Evolutionary conservation across 768 basidiomycete genomes (phyloP).

Genomic region (Symmetrospora coprosmae): DNA sequence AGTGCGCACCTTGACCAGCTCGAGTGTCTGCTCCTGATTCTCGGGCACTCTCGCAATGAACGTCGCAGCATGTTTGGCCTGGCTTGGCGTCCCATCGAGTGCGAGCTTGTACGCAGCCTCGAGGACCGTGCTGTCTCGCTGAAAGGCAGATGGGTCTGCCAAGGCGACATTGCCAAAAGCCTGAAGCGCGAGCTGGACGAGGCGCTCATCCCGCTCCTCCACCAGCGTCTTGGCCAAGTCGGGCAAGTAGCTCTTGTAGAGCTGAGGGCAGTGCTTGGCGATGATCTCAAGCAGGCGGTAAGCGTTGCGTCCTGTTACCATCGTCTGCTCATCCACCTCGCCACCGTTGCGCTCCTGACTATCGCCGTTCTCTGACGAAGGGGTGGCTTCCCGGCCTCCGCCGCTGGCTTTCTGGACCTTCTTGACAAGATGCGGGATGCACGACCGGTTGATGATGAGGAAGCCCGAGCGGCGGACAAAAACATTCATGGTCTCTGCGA

Average conservation of each 20-base stretch:
- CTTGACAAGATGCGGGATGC: conserved; percentile 64
- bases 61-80: conserved; percentile 32
- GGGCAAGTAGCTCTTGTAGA: conserved; percentile 59
- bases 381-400: too few species aligned
- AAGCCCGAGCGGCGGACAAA: conserved; percentile 58
- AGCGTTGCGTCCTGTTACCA: conserved; percentile 45
- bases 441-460: conserved; percentile 68
- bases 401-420: conserved; percentile 44
- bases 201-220: conserved; percentile 45
- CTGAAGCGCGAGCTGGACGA: conserved; percentile 58
- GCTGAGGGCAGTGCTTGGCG: conserved; percentile 58
- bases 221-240: conserved; percentile 62
- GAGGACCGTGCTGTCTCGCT: conserved; percentile 10
- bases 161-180: conserved; percentile 42
- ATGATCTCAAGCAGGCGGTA: conserved; percentile 45
- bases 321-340: conserved; percentile 28
- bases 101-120: conserved; percentile 10
- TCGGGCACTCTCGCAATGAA: conserved; percentile 25
- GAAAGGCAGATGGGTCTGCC: background rate
- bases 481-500: conserved; percentile 53
- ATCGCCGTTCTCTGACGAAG: too few species aligned
- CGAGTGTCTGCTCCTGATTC: conserved; percentile 23
- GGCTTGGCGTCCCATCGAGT: conserved; percentile 2
- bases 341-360: conserved; percentile 23
- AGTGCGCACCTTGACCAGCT: conserved; percentile 23